Evolutionary conservation across 1,284 basidiomycete species (phyloP), one percentile per base, ranked within the genome.

Genomic region (Vanrija sp.): DNA sequence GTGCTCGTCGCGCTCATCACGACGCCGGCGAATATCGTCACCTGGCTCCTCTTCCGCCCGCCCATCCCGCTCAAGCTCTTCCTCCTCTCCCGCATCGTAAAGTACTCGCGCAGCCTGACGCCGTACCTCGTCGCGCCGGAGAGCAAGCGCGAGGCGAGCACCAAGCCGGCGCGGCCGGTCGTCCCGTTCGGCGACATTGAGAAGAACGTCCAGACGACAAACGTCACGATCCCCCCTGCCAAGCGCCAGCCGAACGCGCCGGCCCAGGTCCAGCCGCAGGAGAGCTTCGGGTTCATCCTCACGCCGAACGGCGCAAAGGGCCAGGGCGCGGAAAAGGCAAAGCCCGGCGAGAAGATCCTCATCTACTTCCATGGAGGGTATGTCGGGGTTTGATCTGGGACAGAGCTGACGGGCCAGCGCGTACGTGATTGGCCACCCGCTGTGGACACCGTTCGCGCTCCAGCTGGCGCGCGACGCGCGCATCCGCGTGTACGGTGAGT

Each of bases 361-460:
- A 45, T 68, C 19, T 67, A 68, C 51, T 54, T 64, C 27, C 57
- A 61, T 39, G 63, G 63, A 45, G 63, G 63, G 63, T 65, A 51
- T 57, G 61, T 56, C 16, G 5, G 15, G 1, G 8, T n/a, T 10
- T 9, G 31, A 25, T 9, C 24, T 1, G 25, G 31, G 31, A 31
- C 3, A 12, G 5, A 6, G 31, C 31, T 31, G 31, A 31, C 31
- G 31, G 4, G 4, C 12, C 31, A 31, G 31, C 10, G 31, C 31
- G 31, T 31, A 31, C 31, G 31, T 31, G 2, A 14, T 31, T 1
- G 31, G 31, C 31, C 31, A 31, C 12, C 31, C 31, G 31, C 31
- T 31, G 12, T 31, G 31, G 31, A 31, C 31, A 14, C 31, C 31
- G 31, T 39, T 39, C 19, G n/a, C 38, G n/a, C 19, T 39, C n/a